These are phyloP conservation scores for Botrytis deweyae DNA, from an alignment of 2,329 filamentous ascomycete genomes.

Conservation along the genomic window DNA sequence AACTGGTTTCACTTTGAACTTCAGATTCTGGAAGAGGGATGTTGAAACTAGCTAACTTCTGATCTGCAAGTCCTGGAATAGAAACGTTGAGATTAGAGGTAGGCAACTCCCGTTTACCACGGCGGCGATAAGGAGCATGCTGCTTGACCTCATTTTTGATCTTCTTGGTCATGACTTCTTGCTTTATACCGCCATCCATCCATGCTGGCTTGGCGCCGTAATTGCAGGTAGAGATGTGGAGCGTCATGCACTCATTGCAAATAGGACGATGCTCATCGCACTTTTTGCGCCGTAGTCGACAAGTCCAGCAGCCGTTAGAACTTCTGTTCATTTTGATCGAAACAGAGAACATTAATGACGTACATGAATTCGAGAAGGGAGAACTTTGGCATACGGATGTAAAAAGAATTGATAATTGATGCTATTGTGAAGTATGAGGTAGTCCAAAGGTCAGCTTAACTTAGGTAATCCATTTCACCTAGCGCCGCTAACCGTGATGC, in stretches of 20 bases:
- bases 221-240: conserved; percentile 57
- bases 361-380: not conserved
- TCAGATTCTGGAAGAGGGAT: not conserved
- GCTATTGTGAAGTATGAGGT: not conserved
- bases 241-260: conserved; percentile 50
- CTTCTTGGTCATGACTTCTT: conserved; percentile 50
- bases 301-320: conserved; percentile 39
- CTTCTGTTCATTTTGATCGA: not conserved
- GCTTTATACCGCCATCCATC: conserved; percentile 38
- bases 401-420: not conserved
- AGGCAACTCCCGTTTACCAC: conserved; percentile 37
- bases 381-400: not conserved
- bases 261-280: conserved; percentile 55
- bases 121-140: conserved; percentile 48
- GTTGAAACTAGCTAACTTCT: conserved; percentile 4
- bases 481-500: not conserved
- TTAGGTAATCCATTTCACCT: not conserved
- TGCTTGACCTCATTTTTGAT: conserved; percentile 58
- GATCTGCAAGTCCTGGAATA: conserved; percentile 18
- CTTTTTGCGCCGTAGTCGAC: conserved; percentile 59
- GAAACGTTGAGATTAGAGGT: conserved; percentile 17
- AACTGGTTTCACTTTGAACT: not conserved
- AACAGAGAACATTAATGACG: not conserved
- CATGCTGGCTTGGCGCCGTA: conserved; percentile 42
- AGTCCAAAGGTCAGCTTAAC: not conserved